Evolutionary conservation across 345 rosid species (phyloP), one percentile per base, ranked within the genome.

Genomic region (Hibiscus trionum): DNA sequence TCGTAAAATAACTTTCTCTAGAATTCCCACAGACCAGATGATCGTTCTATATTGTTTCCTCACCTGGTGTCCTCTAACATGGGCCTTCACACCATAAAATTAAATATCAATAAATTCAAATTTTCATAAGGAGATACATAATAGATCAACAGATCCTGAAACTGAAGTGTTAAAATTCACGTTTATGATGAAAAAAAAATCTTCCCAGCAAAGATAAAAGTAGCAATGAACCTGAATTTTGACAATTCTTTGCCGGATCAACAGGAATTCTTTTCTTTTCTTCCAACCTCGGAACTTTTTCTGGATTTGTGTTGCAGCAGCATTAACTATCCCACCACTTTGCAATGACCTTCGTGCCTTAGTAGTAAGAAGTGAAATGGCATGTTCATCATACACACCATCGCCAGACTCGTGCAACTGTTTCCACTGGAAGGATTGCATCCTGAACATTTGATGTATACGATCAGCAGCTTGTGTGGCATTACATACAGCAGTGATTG

Each of bases 381-480:
- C 90, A 21, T 17, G 82, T 76, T 84, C 85, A 77, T 87, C 84
- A 59, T 80, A 81, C 61, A 84, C 82, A 29, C 82, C 83, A 74
- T 78, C 81, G n/a, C 78, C 80, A 76, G n/a, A 47, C 56, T 83
- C 90, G 66, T 72, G 65, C 58, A 88, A 76, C 77, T 90, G 87
- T 80, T 88, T 93, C 85, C 80, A 70, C 73, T 87, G 94, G 79
- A 93, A 93, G 42, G 96, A 91, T 59, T 90, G 97, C 86, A 91
- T 80, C 80, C 97, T 85, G 81, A 89, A 90, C 39, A 90, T 84
- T 84, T 87, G 97, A 74, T 90, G 80, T 76, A 93, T 88, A 26
- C 93, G 90, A 72, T 80, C 85, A 79, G 97, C 97, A 73, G 98
- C 98, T 81, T 91, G 98, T 57, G 97, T 91, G 59, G 98, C 97